Evolutionary conservation across 495 filamentous ascomycete species (phyloP).

Genomic region (Penicillium pulvis): DNA sequence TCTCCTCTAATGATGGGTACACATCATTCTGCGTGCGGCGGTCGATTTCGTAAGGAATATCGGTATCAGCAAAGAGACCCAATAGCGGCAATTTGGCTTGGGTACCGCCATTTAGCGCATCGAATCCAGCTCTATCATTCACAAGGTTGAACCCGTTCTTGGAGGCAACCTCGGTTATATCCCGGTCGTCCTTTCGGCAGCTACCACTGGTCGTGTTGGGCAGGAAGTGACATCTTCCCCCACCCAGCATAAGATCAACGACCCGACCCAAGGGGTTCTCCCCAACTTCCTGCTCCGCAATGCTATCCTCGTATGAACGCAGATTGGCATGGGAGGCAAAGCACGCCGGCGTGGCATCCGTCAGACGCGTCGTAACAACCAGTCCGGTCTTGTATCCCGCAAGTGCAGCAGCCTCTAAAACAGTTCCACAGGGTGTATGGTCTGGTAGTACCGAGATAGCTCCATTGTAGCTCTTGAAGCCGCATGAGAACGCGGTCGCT

Average conservation of each 20-base stretch:
- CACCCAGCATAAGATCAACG: conserved; percentile 90
- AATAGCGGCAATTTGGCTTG: conserved; percentile 78
- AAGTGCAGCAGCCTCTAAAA: conserved; percentile 90
- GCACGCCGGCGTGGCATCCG: conserved; percentile 96
- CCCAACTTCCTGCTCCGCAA: conserved; percentile 89
- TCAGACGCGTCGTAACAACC: conserved; percentile 93
- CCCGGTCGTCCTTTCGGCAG: conserved; percentile 73
- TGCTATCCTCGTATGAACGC: conserved; percentile 79
- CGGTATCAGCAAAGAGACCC: conserved; percentile 78
- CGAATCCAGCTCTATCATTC: conserved; percentile 71
- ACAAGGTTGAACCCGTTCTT: conserved; percentile 82
- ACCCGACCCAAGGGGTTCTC: conserved; percentile 81
- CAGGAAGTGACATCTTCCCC: conserved; percentile 91
- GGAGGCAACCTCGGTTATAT: conserved; percentile 67
- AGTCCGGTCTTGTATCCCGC: conserved; percentile 90
- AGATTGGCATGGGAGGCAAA: conserved; percentile 87
- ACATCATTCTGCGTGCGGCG: conserved; percentile 71
- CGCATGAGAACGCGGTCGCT: conserved; percentile 94
- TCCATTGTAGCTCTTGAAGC: conserved; percentile 90
- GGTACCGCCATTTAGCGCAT: conserved; percentile 68
- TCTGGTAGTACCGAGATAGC: conserved; percentile 89
- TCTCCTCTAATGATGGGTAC: conserved; percentile 90
- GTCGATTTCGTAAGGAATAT: conserved; percentile 94
- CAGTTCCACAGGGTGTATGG: conserved; percentile 84
- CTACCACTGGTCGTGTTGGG: conserved; percentile 74